Evolutionary conservation across 2,329 filamentous ascomycete genomes (phyloP), one percentile per base, ranked within the genome.

Genomic region (Arthrobotrys entomopaga): DNA sequence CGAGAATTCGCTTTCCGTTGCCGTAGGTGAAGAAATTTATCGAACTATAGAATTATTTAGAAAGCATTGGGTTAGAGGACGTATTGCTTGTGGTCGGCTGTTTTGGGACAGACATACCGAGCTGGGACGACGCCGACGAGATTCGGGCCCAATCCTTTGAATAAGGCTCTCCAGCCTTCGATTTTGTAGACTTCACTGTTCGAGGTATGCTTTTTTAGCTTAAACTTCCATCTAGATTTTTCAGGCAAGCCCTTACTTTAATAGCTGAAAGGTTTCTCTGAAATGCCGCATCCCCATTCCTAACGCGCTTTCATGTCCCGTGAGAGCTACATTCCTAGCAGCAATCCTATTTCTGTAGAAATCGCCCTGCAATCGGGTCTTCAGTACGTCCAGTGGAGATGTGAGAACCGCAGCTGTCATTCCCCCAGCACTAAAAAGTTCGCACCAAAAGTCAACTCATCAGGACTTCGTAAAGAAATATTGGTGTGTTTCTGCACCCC

Each of bases 21-120:
- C 92, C 92, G 80, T 97, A 97, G 13, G 92, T 89, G 83, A 90
- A 97, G 81, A 98, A 98, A 82, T 96, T 96, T 82, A 97, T 97
- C 60, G 91, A 90, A 74, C 78, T 78, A 5, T 4, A 11, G 3
- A 43, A 26, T 26, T 26, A 26, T 26, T 26, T 26, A 26, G 7
- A 26, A 26, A 26, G 7, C 7, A 26, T 26, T 7, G 7, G 7
- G 7, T 26, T 7, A 26, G 24, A 3, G 7, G 7, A 3, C 7
- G 24, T 7, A 26, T 26, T 7, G 24, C 3, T 26, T 26, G 24
- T 26, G 24, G 24, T 26, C 7, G 7, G 24, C 24, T 26, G 24
- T 3, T 26, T 26, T 26, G 53, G 40, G 22, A 42, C n/a, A 26
- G 50, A 66, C 52, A 13, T 76, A 79, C 78, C 93, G 86, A 16